phyloP scores from a whole-genome alignment of 2,329 filamentous ascomycete genomes.

The Xylaria sp. region DNA sequence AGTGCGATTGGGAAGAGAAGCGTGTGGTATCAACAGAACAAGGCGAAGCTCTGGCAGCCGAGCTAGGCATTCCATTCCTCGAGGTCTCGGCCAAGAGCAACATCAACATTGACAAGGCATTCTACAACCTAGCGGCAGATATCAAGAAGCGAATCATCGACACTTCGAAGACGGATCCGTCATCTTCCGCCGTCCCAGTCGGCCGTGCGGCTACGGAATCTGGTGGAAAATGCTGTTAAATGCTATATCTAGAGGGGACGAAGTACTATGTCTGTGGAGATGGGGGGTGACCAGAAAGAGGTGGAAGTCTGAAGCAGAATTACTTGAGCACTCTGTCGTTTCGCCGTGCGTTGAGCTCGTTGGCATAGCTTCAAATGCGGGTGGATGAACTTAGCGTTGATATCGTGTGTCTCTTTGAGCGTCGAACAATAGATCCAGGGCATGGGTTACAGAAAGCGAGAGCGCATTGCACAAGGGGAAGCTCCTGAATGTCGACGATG shows the following conservation, averaged over 20 bases:
- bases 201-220: slow-evolving; percentile 66
- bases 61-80: slow-evolving; percentile 97
- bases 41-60: slow-evolving; percentile 91
- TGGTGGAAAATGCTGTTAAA: slow-evolving; percentile 79
- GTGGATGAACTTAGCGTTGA: slow-evolving; percentile 25
- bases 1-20: slow-evolving; percentile 99
- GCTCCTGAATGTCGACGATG: slow-evolving; percentile 25
- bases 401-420: slow-evolving; percentile 29
- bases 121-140: slow-evolving; percentile 92
- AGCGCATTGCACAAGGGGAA: slow-evolving; percentile 17
- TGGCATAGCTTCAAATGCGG: slow-evolving; percentile 23
- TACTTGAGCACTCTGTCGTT: slow-evolving; percentile 11
- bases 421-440: slow-evolving; percentile 31
- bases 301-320: slow-evolving; percentile 12
- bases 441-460: slow-evolving; percentile 22
- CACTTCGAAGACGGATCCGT: slow-evolving; percentile 79
- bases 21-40: slow-evolving; percentile 91
- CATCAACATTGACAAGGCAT: slow-evolving; percentile 99
- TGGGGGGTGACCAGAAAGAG: slow-evolving; percentile 11
- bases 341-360: slow-evolving; percentile 23
- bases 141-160: slow-evolving; percentile 99
- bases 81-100: slow-evolving; percentile 98
- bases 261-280: neutral
- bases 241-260: slow-evolving; percentile 23
- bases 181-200: slow-evolving; percentile 72